Evolutionary conservation across 352 stramenopile genomes (phyloP), one percentile per base, ranked within the genome.

Genomic region (Pythium brassicae): DNA sequence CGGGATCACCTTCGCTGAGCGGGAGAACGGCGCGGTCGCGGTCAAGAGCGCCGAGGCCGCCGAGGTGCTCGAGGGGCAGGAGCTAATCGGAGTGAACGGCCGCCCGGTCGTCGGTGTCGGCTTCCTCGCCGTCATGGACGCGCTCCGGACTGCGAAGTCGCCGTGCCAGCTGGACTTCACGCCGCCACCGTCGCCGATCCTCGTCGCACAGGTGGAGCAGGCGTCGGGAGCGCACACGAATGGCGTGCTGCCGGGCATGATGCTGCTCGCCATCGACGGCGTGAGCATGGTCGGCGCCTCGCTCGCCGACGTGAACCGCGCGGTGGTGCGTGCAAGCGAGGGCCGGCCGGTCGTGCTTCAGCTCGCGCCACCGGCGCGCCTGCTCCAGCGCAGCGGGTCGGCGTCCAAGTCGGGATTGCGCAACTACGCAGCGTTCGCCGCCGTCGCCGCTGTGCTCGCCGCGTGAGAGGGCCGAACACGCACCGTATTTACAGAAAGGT

Each of bases 161-260:
- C 73, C 71, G 2, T 86, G 73, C 25, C 57, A 71, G 15, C 68
- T 86, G 19, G 62, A 72, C 35, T 83, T 86, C 48, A 68, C 73
- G 37, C 69, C 69, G 8, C 73, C 73, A 10, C 67, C 71, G 39
- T 74, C 73, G 17, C 73, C 71, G 20, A 72, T 84, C 27, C 46
- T 77, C 4, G 65, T 78, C 11, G 63, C 73, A 1, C 64, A 76
- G n/a, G 62, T 78, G 19, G 55, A 60, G 6, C 4, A 4, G 27
- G n/a, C 23, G 8, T 50, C 57, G 0, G 50, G 57, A 20, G 69
- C 68, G 3, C 65, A 59, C 12, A 35, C 52, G 19, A 39, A 59
- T 10, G 73, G 76, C 19, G 53, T 86, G 15, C 51, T 55, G 2
- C 58, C 35, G 1, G 69, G 71, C 27, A 77, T 83, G 62, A 58